Evolutionary conservation across 192 early-diverging fungal genomes (phyloP), one percentile per base, ranked within the genome.

Genomic region (Diversispora eburnea): DNA sequence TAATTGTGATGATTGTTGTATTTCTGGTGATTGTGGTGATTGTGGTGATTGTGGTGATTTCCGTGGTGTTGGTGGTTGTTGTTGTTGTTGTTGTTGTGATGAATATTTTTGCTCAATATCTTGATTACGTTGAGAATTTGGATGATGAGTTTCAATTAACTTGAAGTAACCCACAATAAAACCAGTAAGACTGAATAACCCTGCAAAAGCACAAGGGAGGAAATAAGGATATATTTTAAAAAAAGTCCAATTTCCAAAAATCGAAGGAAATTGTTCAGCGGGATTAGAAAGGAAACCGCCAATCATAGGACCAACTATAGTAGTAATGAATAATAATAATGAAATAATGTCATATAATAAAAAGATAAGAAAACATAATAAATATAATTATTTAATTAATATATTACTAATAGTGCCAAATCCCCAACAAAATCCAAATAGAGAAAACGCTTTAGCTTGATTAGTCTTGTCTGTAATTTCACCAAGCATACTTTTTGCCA

Each of bases 381-480:
- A 22, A 68, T 70, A 17, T n/a, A 17, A 7, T 69, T 1, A 33
- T 19, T 72, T 20, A n/a, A 72, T 52, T 69, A 8, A 17, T 54
- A 54, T 17, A 10, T 77, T 77, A 75, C 79, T 76, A 15, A 85
- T 82, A 12, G 79, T 73, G 8, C 90, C 90, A 42, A 91, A n/a
- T 22, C 62, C 70, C 52, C 39, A 52, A 48, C 41, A 17, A 46
- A 63, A 58, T 6, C 57, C 41, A 49, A 74, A 62, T 3, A 79
- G 13, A 15, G 62, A 67, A 22, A 70, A 71, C 4, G 52, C 51
- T 6, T 9, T 49, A 8, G 55, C 46, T 67, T 90, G 88, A 77
- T 95, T 98, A 0, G 90, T 88, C 3, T 85, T 76, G 74, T 95
- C 94, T 22, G 93, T 89, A 47, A 98, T 88, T 82, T 98, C 95